Evolutionary conservation across 2,329 filamentous ascomycete genomes (phyloP), one percentile per base, ranked within the genome.

Genomic region (Fusarium nodosum): DNA sequence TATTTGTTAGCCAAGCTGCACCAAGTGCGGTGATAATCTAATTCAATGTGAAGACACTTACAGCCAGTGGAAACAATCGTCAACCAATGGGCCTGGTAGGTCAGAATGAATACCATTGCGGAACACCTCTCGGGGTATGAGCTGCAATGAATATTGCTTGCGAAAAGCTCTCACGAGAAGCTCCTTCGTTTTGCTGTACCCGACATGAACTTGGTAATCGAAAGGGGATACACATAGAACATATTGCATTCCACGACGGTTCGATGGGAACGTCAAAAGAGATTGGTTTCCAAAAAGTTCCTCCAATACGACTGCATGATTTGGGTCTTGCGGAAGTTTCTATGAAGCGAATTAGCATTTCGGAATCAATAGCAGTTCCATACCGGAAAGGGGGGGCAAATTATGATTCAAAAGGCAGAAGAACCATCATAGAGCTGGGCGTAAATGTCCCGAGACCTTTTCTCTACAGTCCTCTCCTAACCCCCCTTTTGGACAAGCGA

Each of bases 11-110:
- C 18, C 28, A 63, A n/a, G 51, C 10, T 50, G 8, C 15, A 7
- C 8, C 13, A 5, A 7, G 5, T n/a, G n/a, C 15, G 9, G 16
- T 26, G 5, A n/a, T 20, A 13, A 18, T 16, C 5, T 39, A 13
- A 1, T 30, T 10, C 20, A 16, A 18, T 24, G 1, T 20, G 3
- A n/a, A 2, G 88, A 3, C 76, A 74, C 69, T 71, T 55, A 73
- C 39, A 90, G 76, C 87, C 88, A 91, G 64, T 91, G 88, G 3
- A 85, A 79, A 48, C 84, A 89, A 12, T 82, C 76, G 0, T 83
- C 69, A 0, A 88, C 64, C 0, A 91, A 75, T 2, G 81, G 73
- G 0, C 69, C 72, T 0, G 88, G 89, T 1, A 90, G 77, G 65
- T 88, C 87, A 1, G 54, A 72, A 16, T 62, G 28, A 15, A 58